Evolutionary conservation across 495 filamentous ascomycete species (phyloP).

Genomic region (Xanthoparmelia taractica): DNA sequence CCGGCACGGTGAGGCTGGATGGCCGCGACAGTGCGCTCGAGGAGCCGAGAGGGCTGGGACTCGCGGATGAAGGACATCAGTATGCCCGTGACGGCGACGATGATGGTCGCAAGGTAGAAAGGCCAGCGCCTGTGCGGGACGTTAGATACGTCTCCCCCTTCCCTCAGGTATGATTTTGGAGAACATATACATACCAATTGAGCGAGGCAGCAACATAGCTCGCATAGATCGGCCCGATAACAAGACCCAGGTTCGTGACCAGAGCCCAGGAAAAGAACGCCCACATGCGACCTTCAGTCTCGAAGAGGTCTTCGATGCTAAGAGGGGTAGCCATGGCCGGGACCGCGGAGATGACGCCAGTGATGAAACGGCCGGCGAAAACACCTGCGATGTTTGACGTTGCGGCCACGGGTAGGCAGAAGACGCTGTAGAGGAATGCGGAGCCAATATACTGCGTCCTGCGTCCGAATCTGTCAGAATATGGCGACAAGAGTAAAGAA

Average conservation of each 20-base stretch:
- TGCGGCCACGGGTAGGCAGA: constrained; percentile 26
- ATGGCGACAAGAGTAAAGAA: constrained; percentile 30
- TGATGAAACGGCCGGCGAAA: constrained; percentile 27
- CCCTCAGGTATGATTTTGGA: background rate
- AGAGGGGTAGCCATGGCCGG: constrained; percentile 29
- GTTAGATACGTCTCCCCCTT: background rate
- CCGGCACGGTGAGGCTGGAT: background rate
- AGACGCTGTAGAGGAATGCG: constrained; percentile 26
- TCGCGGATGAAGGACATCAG: constrained; percentile 4
- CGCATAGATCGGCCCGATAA: constrained; percentile 29
- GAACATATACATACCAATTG: background rate
- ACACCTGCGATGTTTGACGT: constrained; percentile 22
- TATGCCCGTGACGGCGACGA: background rate
- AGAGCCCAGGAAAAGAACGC: constrained; percentile 30
- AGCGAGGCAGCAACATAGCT: constrained; percentile 22
- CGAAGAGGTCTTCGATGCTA: constrained; percentile 33
- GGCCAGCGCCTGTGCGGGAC: constrained; percentile 20
- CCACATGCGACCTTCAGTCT: constrained; percentile 27
- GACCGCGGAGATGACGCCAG: constrained; percentile 30
- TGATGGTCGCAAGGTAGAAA: constrained; percentile 23
- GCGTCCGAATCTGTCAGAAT: constrained; percentile 30
- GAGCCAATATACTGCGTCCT: constrained; percentile 30
- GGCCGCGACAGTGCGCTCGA: background rate
- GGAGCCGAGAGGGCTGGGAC: background rate
- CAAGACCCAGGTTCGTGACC: constrained; percentile 26